Evolutionary conservation across 2,329 filamentous ascomycete species (phyloP).

Genomic region (Tolypocladium paradoxum): DNA sequence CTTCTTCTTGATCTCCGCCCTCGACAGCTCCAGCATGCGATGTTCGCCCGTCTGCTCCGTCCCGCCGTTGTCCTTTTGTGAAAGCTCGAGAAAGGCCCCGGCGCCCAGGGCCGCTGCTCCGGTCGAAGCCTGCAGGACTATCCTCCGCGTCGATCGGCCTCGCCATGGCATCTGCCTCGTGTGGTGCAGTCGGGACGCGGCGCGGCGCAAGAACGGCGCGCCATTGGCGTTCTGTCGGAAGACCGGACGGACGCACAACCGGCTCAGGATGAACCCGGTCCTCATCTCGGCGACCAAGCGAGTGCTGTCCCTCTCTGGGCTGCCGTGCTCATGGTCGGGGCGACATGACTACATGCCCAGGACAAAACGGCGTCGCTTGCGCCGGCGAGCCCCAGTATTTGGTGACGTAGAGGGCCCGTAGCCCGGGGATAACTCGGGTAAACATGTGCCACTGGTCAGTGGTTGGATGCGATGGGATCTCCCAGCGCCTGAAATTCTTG

Average conservation of each 20-base stretch:
- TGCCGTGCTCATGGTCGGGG: conserved; percentile 9
- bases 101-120: conserved; percentile 38
- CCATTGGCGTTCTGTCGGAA: conserved; percentile 16
- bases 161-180: conserved; percentile 16
- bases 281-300: conserved; percentile 31
- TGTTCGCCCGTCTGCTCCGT: conserved; percentile 59
- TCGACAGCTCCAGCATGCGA: conserved; percentile 77
- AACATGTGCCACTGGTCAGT: conserved; percentile 10
- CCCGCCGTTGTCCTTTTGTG: conserved; percentile 40
- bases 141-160: conserved; percentile 8
- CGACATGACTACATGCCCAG: neutral
- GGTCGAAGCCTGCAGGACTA: conserved; percentile 27
- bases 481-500: neutral
- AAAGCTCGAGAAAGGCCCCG: conserved; percentile 45
- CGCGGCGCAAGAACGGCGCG: conserved; percentile 9
- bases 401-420: conserved; percentile 11
- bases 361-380: neutral
- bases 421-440: conserved; percentile 16
- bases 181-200: conserved; percentile 14
- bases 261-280: conserved; percentile 29
- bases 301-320: neutral
- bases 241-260: conserved; percentile 30
- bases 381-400: neutral
- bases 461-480: neutral
- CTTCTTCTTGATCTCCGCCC: conserved; percentile 63